A percentile compares a stretch with the other conserved stretches of the same genome.
These are phyloP conservation scores for Suaeda aralocaspica DNA, from an alignment of 148 eudicot species.

Conservation along the genomic window DNA sequence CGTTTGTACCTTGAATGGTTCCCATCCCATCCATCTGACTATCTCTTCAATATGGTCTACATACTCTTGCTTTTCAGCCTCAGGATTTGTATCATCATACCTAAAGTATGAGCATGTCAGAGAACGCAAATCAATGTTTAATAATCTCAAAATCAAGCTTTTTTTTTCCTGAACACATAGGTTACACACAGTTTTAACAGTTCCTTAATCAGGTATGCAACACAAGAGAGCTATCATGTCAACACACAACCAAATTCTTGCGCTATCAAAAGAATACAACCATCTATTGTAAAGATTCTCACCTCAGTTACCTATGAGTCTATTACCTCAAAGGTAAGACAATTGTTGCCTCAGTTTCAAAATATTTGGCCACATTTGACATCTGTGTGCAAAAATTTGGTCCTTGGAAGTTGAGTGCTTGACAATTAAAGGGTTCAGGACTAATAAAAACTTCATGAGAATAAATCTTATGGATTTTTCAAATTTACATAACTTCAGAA, in stretches of 20 bases:
- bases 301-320: neutral
- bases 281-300: neutral
- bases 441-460: no score
- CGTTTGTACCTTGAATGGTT: conserved; percentile 69
- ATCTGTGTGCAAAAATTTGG: no score
- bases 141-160: conserved; percentile 6
- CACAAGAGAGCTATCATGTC: neutral
- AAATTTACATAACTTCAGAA: no score
- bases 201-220: neutral
- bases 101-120: conserved; percentile 32
- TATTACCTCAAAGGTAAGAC: no score
- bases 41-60: conserved; percentile 52
- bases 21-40: conserved; percentile 97
- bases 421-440: no score
- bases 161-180: no score
- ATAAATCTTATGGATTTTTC: no score
- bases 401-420: no score
- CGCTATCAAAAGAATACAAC: neutral
- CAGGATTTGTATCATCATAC: conserved; percentile 98
- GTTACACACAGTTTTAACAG: neutral
- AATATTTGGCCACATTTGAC: no score
- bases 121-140: neutral
- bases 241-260: neutral
- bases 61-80: conserved; percentile 86
- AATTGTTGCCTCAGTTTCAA: no score